Evolutionary conservation across 805 yeast genomes (phyloP).

Genomic region (Sugiyamaella smithiae): DNA sequence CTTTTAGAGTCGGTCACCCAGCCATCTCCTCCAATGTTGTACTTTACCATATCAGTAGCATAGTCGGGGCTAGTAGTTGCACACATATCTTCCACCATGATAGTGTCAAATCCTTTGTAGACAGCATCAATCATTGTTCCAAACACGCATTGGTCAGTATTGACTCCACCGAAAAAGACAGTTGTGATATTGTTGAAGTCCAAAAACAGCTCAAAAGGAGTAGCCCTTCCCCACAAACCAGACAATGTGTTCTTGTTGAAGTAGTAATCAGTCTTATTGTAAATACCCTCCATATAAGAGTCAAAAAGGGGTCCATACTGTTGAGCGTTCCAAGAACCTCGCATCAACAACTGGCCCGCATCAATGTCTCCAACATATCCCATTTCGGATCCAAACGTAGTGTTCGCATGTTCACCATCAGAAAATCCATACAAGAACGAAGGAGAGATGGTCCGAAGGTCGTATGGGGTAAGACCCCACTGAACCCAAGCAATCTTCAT

Average conservation of each 20-base stretch:
- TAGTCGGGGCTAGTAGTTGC: conserved; percentile 7
- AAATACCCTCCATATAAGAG: neutral
- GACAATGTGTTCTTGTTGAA: conserved; percentile 7
- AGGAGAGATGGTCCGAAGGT: conserved; percentile 3
- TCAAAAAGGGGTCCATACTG: conserved; percentile 6
- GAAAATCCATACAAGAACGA: conserved; percentile 7
- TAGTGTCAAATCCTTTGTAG: conserved; percentile 4
- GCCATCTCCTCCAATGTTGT: conserved; percentile 4
- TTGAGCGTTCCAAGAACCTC: conserved; percentile 9
- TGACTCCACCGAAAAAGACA: conserved; percentile 4
- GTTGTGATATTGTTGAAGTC: conserved; percentile 4
- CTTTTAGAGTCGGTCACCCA: conserved; percentile 2
- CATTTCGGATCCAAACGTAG: conserved; percentile 5
- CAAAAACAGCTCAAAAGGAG: conserved; percentile 4
- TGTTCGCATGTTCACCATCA: neutral
- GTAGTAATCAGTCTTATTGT: neutral
- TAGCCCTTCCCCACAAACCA: conserved; percentile 3
- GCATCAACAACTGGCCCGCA: conserved; percentile 6
- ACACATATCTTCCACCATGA: conserved; percentile 8
- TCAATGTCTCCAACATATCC: conserved; percentile 3
- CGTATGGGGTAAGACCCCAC: conserved; percentile 5
- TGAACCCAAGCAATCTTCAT: conserved; percentile 2
- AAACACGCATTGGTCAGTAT: conserved; percentile 4
- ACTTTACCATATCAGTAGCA: conserved; percentile 8
- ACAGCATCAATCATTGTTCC: conserved; percentile 8